Base-by-base conservation (phyloP, 129 eudicot genomes). In the Escallonia herrerae region DNA sequence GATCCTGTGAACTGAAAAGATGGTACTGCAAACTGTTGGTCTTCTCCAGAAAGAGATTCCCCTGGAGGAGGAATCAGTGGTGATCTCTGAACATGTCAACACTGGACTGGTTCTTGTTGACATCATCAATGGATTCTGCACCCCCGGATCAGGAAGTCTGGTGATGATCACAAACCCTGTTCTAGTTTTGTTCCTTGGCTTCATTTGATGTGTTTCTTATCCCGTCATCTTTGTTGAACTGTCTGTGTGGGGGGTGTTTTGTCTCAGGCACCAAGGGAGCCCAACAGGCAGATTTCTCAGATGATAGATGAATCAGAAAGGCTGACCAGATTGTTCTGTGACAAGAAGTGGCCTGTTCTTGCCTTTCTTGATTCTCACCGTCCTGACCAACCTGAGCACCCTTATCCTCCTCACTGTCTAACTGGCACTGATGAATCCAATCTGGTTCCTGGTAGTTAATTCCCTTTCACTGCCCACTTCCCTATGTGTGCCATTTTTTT, bases 361-460 rank as follows among this genome's bases (percentile, higher is more conserved):
- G 84, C 80, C 4, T 79, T 79, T 22, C 68, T 79, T 33, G 84
- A 79, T 51, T 63, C 84, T 3, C 84, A 79, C 43, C 69, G 59
- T 22, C 84, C 80, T 40, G 76, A 68, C 51, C 70, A 68, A 45
- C 73, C 67, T 4, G 84, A 79, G 67, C 73, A 60, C 50, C 84
- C 84, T 43, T 79, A 74, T 60, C 84, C 84, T 64, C 70, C 76
- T 11, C 84, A 79, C 73, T 79, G 84, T 22, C 45, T 79, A 14
- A 6, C 64, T 51, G 84, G 84, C 58, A 40, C 80, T 0, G 76
- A 79, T 48, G 84, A 79, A 65, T 74, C 84, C 6, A 65, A 74
- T 4, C 69, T 79, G 46, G 84, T 79, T 69, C 76, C 84, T 40
- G 80, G 80, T 79, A 66, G n/a, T n/a, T n/a, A 22, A 22, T 22